Evolutionary conservation across 2,329 filamentous ascomycete species (phyloP).

Genomic region (Lasiodiplodia sp.): DNA sequence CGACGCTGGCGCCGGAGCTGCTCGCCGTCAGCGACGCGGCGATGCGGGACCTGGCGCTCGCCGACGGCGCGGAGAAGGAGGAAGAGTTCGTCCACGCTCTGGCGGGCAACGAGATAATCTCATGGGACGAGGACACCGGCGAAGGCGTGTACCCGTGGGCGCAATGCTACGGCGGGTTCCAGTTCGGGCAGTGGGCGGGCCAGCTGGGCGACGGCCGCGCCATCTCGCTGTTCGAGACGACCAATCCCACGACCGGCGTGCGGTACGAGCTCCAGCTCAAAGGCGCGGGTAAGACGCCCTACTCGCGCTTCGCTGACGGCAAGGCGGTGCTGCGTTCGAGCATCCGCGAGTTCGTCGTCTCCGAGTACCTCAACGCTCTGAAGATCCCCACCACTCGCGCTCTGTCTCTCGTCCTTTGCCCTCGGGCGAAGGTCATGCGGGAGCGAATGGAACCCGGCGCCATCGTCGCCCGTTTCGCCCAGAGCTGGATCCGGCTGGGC

Average conservation of each 20-base stretch:
- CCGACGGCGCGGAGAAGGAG: constrained; percentile 69
- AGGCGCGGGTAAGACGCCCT: constrained; percentile 90
- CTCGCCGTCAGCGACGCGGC: constrained; percentile 81
- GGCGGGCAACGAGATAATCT: constrained; percentile 82
- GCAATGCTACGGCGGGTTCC: constrained; percentile 89
- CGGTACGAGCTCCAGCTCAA: constrained; percentile 94
- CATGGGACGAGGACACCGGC: constrained; percentile 70
- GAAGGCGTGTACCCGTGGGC: constrained; percentile 93
- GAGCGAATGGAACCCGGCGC: constrained; percentile 89
- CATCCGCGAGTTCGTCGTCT: constrained; percentile 93
- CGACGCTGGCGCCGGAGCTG: constrained; percentile 75
- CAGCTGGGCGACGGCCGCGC: constrained; percentile 94
- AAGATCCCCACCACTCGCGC: constrained; percentile 87
- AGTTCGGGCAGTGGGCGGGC: constrained; percentile 84
- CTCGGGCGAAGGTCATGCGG: constrained; percentile 74
- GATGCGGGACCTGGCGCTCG: constrained; percentile 80
- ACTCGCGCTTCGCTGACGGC: constrained; percentile 95
- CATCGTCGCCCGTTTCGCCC: constrained; percentile 89
- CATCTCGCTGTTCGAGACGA: constrained; percentile 91
- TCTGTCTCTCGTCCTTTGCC: constrained; percentile 79
- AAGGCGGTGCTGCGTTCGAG: constrained; percentile 91
- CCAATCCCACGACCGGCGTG: constrained; percentile 72
- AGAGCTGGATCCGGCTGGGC: constrained; percentile 91
- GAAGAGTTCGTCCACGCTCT: constrained; percentile 80
- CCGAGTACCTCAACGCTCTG: constrained; percentile 85